Percentiles rank a stretch among this genome's conserved stretches.
Conservation (phyloP, 345 rosid genomes). For the Dipteronia dyeriana region DNA sequence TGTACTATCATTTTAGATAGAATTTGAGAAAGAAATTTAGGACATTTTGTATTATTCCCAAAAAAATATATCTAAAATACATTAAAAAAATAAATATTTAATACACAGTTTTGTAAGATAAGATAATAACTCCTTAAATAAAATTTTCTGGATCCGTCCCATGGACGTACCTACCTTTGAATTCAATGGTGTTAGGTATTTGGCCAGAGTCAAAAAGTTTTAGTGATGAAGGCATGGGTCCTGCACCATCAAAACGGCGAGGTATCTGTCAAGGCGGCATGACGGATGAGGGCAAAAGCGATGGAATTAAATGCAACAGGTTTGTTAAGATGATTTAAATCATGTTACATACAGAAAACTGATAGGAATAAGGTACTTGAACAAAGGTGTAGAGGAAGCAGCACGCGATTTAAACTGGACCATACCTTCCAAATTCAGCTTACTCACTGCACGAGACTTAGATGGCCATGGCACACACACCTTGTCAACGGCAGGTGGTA, state of each 20-base stretch:
- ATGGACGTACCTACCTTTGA: no score
- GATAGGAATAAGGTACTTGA: slow-evolving; percentile 66
- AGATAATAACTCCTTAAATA: no score
- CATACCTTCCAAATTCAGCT: slow-evolving; percentile 33
- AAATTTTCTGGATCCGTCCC: no score
- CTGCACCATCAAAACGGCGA: slow-evolving; percentile 29
- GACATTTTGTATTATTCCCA: no score
- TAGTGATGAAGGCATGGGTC: slow-evolving; percentile 33
- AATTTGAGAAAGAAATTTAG: no score
- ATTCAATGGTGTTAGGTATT: slow-evolving; percentile 21
- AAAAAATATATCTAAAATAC: no score
- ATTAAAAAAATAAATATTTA: no score
- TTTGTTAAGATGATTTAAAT: no score
- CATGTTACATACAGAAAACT: slow-evolving; percentile 42
- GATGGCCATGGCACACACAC: slow-evolving; percentile 66
- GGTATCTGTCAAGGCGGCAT: slow-evolving; percentile 27
- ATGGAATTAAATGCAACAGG: slow-evolving; percentile 57
- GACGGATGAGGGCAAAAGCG: background rate
- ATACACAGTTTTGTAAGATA: no score
- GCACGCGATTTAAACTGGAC: slow-evolving; percentile 18
- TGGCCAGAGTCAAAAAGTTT: slow-evolving; percentile 46
- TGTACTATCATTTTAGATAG: no score
- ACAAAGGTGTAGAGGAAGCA: slow-evolving; percentile 38
- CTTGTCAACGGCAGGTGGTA: slow-evolving; percentile 65
- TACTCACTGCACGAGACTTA: slow-evolving; percentile 35